Percentiles rank a stretch among this genome's conserved stretches.
Evolutionary conservation across 176 grass and related monocot species (phyloP).

Genomic region (Aechmea fasciata): DNA sequence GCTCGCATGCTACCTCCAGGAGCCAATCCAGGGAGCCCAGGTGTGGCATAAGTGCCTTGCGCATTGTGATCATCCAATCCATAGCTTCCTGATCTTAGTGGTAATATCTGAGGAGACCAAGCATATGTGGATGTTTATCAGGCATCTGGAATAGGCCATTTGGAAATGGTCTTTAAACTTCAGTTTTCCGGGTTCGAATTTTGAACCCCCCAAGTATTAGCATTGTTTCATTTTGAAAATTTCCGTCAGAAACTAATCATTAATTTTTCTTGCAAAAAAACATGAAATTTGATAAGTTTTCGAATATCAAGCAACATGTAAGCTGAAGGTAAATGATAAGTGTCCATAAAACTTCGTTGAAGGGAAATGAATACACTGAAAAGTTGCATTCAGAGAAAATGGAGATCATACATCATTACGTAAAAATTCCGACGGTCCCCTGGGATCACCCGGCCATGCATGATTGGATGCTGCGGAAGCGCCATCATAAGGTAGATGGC

Average conservation of each 20-base stretch:
- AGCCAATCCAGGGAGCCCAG: slow-evolving; percentile 24
- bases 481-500: slow-evolving; percentile 22
- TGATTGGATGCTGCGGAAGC: slow-evolving; percentile 22
- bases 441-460: slow-evolving; percentile 23
- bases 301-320: not conserved
- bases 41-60: slow-evolving; percentile 15
- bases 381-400: not conserved
- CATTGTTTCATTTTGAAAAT: too few species aligned
- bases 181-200: too few species aligned
- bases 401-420: slow-evolving; percentile 36
- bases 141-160: too few species aligned
- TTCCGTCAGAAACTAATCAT: too few species aligned
- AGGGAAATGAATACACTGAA: too few species aligned
- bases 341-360: too few species aligned
- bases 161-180: too few species aligned
- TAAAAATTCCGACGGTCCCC: slow-evolving; percentile 24
- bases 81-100: slow-evolving; percentile 28
- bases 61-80: slow-evolving; percentile 28
- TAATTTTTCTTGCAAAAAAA: too few species aligned
- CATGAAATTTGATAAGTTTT: not conserved
- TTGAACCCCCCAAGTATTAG: too few species aligned
- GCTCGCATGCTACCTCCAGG: slow-evolving; percentile 16
- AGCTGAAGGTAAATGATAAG: not conserved
- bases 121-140: not conserved
- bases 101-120: slow-evolving; percentile 34